phyloP scores from a whole-genome alignment of 1,284 basidiomycete genomes.

The Psilocybe mexicana region DNA sequence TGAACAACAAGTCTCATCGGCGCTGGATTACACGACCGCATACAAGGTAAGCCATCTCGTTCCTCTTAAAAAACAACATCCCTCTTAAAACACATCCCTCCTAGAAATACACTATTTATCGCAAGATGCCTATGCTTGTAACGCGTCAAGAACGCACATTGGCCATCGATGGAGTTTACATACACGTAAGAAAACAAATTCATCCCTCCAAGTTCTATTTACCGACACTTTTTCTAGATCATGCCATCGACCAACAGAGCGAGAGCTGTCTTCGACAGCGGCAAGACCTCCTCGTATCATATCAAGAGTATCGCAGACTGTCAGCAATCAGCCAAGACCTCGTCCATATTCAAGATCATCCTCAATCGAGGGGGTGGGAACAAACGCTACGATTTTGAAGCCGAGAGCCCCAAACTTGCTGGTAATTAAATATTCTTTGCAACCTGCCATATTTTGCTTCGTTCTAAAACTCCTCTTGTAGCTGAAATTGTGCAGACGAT shows the following conservation, averaged over 20 bases:
- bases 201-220: not conserved
- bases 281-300: conserved; percentile 91
- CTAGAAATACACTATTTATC: conserved; percentile 91
- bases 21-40: conserved; percentile 67
- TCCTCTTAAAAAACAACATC: not conserved
- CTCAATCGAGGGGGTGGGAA: conserved; percentile 53
- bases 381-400: conserved; percentile 98
- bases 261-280: conserved; percentile 83
- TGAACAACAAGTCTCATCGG: conserved; percentile 54
- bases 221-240: conserved; percentile 53
- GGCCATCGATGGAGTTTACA: conserved; percentile 94
- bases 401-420: conserved; percentile 81
- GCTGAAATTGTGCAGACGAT: conserved; percentile 75
- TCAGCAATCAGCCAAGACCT: conserved; percentile 81
- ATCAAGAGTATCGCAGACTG: conserved; percentile 85
- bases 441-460: not conserved
- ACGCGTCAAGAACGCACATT: conserved; percentile 89
- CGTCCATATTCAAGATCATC: conserved; percentile 79
- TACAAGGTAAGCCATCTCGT: conserved; percentile 68
- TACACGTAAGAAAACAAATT: conserved; percentile 65
- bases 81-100: not conserved
- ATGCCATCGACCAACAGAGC: conserved; percentile 85
- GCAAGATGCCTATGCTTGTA: conserved; percentile 91
- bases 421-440: conserved; percentile 44
- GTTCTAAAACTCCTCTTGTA: conserved; percentile 25